Base-by-base conservation (phyloP, 495 filamentous ascomycete genomes). In the Penicillium lagena region DNA sequence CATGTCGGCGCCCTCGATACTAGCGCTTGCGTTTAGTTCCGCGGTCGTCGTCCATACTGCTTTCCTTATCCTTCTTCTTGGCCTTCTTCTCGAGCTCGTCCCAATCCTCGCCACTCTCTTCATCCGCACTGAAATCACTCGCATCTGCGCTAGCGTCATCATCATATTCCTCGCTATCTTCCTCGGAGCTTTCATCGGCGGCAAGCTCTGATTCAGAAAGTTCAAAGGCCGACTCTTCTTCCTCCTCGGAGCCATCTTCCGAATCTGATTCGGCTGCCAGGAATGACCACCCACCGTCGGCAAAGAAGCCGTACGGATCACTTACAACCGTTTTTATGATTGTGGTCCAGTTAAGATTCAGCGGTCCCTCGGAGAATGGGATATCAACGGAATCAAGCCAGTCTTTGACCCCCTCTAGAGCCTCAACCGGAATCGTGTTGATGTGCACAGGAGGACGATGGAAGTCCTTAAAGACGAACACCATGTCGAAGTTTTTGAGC, bases 321-420 rank as follows among this genome's bases (percentile, higher is more conserved):
- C 85, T 81, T 29, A 84, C 88, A 12, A 99, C 90, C 0, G 94
- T 99, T 73, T 99, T 99, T 90, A 99, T 99, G 60, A 99, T 99
- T 14, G 89, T 95, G 7, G 85, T 82, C 94, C 94, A 99, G 70
- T 97, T 96, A 47, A 99, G 72, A 68, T 99, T 99, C 51, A 99
- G 75, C 7, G 94, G 94, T 35, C 94, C 94, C 65, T 99, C 94
- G 12, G 82, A 86, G 74, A 81, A 97, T 27, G 94, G 80, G 48
- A 99, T 91, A 57, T 97, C 90, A 47, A 91, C 88, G 4, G 84
- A 86, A 63, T 97, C 90, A 13, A 99, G 79, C 89, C 91, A 99
- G 62, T 97, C 94, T 66, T 97, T 99, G 43, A 97, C 94, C 43
- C 84, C 80, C 46, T 99, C 94, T 29, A 99, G 73, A 4, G 83